These are phyloP conservation scores for Calamus simplicifolius DNA, from an alignment of 176 grass and related monocot species.

Conservation along the genomic window DNA sequence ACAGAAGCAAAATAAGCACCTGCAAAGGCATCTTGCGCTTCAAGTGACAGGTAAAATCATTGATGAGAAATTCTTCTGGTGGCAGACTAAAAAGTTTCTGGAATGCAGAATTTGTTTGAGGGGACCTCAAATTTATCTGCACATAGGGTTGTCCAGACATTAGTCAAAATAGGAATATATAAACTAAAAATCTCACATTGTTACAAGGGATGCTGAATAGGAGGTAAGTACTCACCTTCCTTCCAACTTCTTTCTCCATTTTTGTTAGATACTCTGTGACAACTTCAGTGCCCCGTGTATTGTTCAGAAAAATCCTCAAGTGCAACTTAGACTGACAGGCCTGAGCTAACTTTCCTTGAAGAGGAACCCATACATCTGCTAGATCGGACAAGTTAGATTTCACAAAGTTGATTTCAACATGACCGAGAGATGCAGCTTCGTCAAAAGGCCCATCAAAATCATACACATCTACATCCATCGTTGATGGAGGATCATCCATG, in stretches of 20 bases:
- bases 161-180: conserved; percentile 1
- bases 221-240: conserved; percentile 40
- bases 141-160: conserved; percentile 17
- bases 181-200: no score
- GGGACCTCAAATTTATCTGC: conserved; percentile 86
- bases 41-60: conserved; percentile 95
- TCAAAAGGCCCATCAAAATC: conserved; percentile 97
- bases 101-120: conserved; percentile 76
- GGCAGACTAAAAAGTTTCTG: conserved; percentile 90
- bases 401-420: conserved; percentile 90
- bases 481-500: conserved; percentile 85
- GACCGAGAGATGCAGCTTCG: conserved; percentile 67
- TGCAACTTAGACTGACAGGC: conserved; percentile 82
- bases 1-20: conserved; percentile 24
- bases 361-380: conserved; percentile 68
- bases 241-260: conserved; percentile 92
- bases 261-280: conserved; percentile 67
- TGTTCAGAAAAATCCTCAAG: conserved; percentile 80
- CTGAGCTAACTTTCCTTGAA: conserved; percentile 82
- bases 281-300: conserved; percentile 54
- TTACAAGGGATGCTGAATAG: neutral
- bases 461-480: conserved; percentile 71
- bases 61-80: conserved; percentile 95
- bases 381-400: conserved; percentile 71
- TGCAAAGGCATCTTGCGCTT: conserved; percentile 93